Evolutionary conservation across 2,329 filamentous ascomycete genomes (phyloP).

Genomic region (Botrytis sinoallii): DNA sequence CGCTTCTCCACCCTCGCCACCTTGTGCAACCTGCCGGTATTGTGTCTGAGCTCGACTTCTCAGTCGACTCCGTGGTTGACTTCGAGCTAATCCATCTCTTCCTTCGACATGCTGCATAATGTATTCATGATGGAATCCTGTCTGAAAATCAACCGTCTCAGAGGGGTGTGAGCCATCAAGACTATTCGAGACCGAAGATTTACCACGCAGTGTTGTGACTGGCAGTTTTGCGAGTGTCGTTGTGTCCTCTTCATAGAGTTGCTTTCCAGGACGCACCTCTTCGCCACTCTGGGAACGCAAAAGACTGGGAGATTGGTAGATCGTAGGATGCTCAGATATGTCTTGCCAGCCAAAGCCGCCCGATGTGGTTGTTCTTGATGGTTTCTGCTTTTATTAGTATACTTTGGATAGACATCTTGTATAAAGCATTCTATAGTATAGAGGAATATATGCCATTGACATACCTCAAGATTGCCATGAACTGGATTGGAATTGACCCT

Average conservation of each 20-base stretch:
- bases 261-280: slow-evolving; percentile 6
- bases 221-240: slow-evolving; percentile 8
- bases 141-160: slow-evolving; percentile 32
- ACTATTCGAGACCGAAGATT: slow-evolving; percentile 22
- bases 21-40: slow-evolving; percentile 14
- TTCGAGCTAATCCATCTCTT: slow-evolving; percentile 10
- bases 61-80: slow-evolving; percentile 24
- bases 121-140: slow-evolving; percentile 26
- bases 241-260: slow-evolving; percentile 17
- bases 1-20: not conserved
- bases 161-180: slow-evolving; percentile 29
- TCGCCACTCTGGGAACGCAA: slow-evolving; percentile 5
- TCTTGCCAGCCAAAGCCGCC: slow-evolving; percentile 29
- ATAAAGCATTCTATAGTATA: not conserved
- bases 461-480: slow-evolving; percentile 14
- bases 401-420: not conserved
- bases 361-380: slow-evolving; percentile 14
- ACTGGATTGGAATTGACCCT: not conserved
- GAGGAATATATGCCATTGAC: not conserved
- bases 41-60: slow-evolving; percentile 26
- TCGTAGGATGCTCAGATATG: slow-evolving; percentile 17
- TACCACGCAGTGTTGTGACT: not conserved
- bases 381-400: slow-evolving; percentile 17
- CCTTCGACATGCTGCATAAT: slow-evolving; percentile 23
- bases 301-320: not conserved